These are phyloP conservation scores for Trichaptum fuscoviolaceum DNA, from an alignment of 768 basidiomycete genomes.

Conservation along the genomic window DNA sequence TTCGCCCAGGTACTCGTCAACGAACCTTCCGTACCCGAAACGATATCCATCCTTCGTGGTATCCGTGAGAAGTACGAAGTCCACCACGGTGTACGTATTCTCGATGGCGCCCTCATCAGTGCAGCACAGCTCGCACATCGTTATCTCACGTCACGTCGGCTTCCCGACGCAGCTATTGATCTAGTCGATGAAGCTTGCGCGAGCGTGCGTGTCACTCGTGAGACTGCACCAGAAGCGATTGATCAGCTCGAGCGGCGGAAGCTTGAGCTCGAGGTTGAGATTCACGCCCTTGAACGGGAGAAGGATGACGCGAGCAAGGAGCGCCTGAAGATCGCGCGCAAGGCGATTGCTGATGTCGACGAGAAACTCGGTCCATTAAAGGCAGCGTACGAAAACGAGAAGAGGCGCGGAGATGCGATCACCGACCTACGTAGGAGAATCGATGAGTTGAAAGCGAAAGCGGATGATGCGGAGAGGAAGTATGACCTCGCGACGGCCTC, in stretches of 20 bases:
- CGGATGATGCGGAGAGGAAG: constrained; percentile 87
- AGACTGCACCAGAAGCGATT: constrained; percentile 91
- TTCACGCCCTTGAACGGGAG: constrained; percentile 90
- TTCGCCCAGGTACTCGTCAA: constrained; percentile 93
- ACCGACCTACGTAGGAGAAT: constrained; percentile 72
- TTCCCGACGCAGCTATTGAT: constrained; percentile 88
- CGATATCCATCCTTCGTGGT: constrained; percentile 90
- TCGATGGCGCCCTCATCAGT: constrained; percentile 81
- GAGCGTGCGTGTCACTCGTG: constrained; percentile 84
- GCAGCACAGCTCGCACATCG: constrained; percentile 92
- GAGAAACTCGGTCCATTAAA: constrained; percentile 80
- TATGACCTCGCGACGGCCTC: constrained; percentile 74
- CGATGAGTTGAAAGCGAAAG: constrained; percentile 87
- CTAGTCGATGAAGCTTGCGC: constrained; percentile 90
- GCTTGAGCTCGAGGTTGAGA: constrained; percentile 89
- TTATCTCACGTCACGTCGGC: constrained; percentile 75
- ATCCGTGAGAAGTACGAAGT: constrained; percentile 94
- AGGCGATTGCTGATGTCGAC: constrained; percentile 76
- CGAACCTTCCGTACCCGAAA: constrained; percentile 84
- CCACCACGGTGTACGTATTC: constrained; percentile 84
- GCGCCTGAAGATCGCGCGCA: constrained; percentile 65
- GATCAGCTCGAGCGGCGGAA: constrained; percentile 86
- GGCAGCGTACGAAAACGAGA: constrained; percentile 84
- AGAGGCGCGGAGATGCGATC: constrained; percentile 75
- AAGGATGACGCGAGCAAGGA: constrained; percentile 88